Evolutionary conservation across 202 grass and related monocot genomes (phyloP).

Genomic region (Digitaria exilis): DNA sequence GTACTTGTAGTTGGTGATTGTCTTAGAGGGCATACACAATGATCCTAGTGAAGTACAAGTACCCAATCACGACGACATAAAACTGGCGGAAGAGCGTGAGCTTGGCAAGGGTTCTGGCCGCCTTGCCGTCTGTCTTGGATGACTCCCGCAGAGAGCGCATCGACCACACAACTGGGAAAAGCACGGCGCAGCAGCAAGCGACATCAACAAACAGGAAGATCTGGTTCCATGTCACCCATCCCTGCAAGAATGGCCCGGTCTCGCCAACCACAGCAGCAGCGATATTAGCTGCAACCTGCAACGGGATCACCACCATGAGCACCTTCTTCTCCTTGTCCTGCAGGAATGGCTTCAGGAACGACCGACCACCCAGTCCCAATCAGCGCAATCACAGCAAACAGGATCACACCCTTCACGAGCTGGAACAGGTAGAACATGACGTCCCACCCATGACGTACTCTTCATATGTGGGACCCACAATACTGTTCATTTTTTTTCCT

Average conservation of each 20-base stretch:
- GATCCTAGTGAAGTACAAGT: slow-evolving; percentile 95
- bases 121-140: slow-evolving; percentile 95
- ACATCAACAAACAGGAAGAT: slow-evolving; percentile 91
- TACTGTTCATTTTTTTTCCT: too few species aligned
- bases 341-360: slow-evolving; percentile 94
- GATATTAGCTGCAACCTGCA: slow-evolving; percentile 91
- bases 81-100: slow-evolving; percentile 94
- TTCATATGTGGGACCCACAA: too few species aligned
- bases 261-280: slow-evolving; percentile 83
- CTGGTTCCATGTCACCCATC: slow-evolving; percentile 91
- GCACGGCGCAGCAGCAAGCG: slow-evolving; percentile 87
- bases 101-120: slow-evolving; percentile 76
- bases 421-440: slow-evolving; percentile 96
- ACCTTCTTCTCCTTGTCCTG: slow-evolving; percentile 99
- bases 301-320: slow-evolving; percentile 87
- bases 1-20: slow-evolving; percentile 91
- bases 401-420: slow-evolving; percentile 84
- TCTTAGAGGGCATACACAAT: slow-evolving; percentile 91
- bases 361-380: slow-evolving; percentile 97
- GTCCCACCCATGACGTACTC: slow-evolving; percentile 98
- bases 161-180: slow-evolving; percentile 95
- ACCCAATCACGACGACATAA: slow-evolving; percentile 92
- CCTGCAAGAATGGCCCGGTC: slow-evolving; percentile 66
- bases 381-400: slow-evolving; percentile 89
- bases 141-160: slow-evolving; percentile 84